Evolutionary conservation across 2,329 filamentous ascomycete species (phyloP).

Genomic region (Elsinoe fawcettii): DNA sequence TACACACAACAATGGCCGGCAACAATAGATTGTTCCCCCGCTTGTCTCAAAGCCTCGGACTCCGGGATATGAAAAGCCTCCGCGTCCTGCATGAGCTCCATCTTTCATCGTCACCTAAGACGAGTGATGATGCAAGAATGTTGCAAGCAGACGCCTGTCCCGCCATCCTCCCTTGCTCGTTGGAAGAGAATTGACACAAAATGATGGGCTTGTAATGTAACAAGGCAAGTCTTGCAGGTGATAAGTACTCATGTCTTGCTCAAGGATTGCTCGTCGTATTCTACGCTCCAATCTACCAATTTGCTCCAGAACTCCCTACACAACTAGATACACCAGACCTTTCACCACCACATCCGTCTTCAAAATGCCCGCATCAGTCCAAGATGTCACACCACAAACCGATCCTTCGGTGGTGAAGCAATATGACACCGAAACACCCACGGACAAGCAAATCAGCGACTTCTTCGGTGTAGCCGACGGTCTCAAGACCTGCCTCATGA

Average conservation of each 20-base stretch:
- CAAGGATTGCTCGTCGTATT: background rate
- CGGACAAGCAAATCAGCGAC: slow-evolving; percentile 40
- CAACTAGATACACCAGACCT: background rate
- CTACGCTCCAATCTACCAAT: background rate
- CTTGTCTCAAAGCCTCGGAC: background rate
- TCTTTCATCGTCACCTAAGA: background rate
- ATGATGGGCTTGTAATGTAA: background rate
- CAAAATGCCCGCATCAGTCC: slow-evolving; percentile 41
- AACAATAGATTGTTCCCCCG: background rate
- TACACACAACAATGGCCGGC: background rate
- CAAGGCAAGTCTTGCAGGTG: background rate
- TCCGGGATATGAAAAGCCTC: background rate
- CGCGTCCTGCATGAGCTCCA: slow-evolving; percentile 5
- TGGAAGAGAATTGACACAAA: background rate
- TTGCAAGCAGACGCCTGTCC: slow-evolving; percentile 3
- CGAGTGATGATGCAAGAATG: slow-evolving; percentile 13
- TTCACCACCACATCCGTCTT: slow-evolving; percentile 12
- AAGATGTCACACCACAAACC: slow-evolving; percentile 36
- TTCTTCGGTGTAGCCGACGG: slow-evolving; percentile 41
- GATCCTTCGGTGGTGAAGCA: slow-evolving; percentile 45
- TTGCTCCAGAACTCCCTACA: background rate
- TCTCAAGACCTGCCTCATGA: slow-evolving; percentile 39
- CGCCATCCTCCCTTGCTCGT: background rate
- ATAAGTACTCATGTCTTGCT: slow-evolving; percentile 10
- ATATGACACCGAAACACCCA: slow-evolving; percentile 38